Percentiles rank a stretch among this genome's conserved stretches.
phyloP scores from a whole-genome alignment of 208 protist genomes.

The Endotrypanum monterogeii region DNA sequence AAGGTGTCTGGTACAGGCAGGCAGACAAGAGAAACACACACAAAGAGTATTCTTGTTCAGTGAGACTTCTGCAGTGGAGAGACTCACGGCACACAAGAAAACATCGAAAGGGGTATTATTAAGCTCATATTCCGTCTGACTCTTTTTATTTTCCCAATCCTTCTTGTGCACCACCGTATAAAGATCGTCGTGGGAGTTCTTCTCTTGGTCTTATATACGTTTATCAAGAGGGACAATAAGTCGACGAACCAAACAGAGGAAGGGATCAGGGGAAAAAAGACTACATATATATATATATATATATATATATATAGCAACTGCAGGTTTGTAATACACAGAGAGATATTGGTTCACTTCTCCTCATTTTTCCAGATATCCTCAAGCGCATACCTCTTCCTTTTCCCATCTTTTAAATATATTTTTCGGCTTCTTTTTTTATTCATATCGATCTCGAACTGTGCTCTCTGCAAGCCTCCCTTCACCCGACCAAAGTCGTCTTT shows the following conservation, averaged over 20 bases:
- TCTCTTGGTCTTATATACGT: background rate
- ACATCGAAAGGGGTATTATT: background rate
- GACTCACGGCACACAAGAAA: too few species aligned
- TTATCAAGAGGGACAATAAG: background rate
- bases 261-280: background rate
- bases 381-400: background rate
- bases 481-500: background rate
- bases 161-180: background rate
- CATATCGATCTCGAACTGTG: too few species aligned
- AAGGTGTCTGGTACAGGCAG: too few species aligned
- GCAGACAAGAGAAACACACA: too few species aligned
- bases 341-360: background rate
- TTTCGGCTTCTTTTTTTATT: background rate
- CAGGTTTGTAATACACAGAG: background rate
- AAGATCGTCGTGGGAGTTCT: background rate
- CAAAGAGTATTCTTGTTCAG: too few species aligned
- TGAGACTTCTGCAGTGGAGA: too few species aligned
- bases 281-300: background rate
- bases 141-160: background rate
- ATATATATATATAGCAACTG: too few species aligned
- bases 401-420: background rate
- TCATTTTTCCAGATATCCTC: background rate
- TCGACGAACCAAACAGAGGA: background rate
- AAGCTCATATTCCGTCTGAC: background rate
- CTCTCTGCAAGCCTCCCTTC: background rate